Evolutionary conservation across 1,284 basidiomycete genomes (phyloP).

Genomic region (Trichosporon inkin): DNA sequence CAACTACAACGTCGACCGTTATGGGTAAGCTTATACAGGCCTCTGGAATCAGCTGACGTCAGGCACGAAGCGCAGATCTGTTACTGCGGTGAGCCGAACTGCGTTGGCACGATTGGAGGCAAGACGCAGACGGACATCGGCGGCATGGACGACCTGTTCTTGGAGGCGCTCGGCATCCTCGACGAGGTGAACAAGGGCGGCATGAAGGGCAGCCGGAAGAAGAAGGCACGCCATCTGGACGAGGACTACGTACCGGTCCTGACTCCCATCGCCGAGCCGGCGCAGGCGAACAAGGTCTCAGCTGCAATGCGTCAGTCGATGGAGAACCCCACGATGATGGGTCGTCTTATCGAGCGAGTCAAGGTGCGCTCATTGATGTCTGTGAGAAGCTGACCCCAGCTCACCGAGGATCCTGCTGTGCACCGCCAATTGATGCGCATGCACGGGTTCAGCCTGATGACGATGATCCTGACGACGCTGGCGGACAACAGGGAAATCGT

Average conservation of each 20-base stretch:
- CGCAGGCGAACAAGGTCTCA: slow-evolving; percentile 84
- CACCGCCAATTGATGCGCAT: slow-evolving; percentile 84
- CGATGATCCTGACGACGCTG: slow-evolving; percentile 73
- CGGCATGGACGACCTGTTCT: slow-evolving; percentile 87
- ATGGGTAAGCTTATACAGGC: slow-evolving; percentile 61
- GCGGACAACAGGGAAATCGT: slow-evolving; percentile 67
- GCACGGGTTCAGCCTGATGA: slow-evolving; percentile 91
- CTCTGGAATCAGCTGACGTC: slow-evolving; percentile 16
- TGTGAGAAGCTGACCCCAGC: slow-evolving; percentile 53
- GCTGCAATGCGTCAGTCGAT: slow-evolving; percentile 85
- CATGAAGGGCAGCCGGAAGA: slow-evolving; percentile 84
- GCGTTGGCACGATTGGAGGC: slow-evolving; percentile 92
- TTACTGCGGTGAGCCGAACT: slow-evolving; percentile 93
- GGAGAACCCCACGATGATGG: slow-evolving; percentile 72
- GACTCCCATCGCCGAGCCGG: slow-evolving; percentile 63
- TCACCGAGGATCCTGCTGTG: slow-evolving; percentile 75
- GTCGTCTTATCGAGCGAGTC: slow-evolving; percentile 79
- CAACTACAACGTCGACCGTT: slow-evolving; percentile 99
- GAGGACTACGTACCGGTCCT: slow-evolving; percentile 73
- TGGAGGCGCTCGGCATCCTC: slow-evolving; percentile 95
- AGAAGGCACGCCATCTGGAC: slow-evolving; percentile 85
- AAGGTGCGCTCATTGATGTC: slow-evolving; percentile 56
- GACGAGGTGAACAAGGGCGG: slow-evolving; percentile 76
- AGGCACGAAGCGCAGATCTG: slow-evolving; percentile 94
- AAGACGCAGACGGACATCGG: slow-evolving; percentile 97